A percentile compares a stretch with the other conserved stretches of the same genome.
Conservation (phyloP, 805 yeast genomes). For the Candida suzukii region DNA sequence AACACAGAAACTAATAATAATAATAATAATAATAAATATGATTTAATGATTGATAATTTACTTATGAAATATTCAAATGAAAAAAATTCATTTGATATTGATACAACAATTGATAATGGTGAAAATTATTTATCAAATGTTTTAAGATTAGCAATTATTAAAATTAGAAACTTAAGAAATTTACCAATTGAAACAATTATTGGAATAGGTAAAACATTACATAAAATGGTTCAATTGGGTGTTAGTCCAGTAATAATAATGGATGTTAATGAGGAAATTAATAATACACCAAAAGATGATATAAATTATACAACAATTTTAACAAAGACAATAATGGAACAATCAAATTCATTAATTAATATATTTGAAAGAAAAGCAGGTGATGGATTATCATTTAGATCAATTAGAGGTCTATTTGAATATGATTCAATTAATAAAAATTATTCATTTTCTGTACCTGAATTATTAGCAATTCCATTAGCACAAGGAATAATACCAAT, state of each 20-base stretch:
- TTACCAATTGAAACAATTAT: conserved; percentile 26
- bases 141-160: conserved; percentile 49
- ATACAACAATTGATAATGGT: conserved; percentile 3
- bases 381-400: conserved; percentile 17
- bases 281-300: neutral
- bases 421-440: conserved; percentile 9
- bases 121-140: conserved; percentile 29
- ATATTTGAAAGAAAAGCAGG: conserved; percentile 10
- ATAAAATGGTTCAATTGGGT: conserved; percentile 54
- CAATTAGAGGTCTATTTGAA: conserved; percentile 32
- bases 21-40: conserved; percentile 25
- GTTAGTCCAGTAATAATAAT: conserved; percentile 65
- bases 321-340: conserved; percentile 15
- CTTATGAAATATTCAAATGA: conserved; percentile 13
- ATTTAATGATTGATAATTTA: conserved; percentile 24
- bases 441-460: conserved; percentile 24
- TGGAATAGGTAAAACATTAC: conserved; percentile 51
- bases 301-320: neutral
- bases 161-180: conserved; percentile 34
- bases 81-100: neutral
- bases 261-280: conserved; percentile 29
- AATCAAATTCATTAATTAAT: conserved; percentile 13
- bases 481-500: conserved; percentile 47
- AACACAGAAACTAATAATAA: conserved; percentile 6
- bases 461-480: conserved; percentile 33